Percentiles rank a stretch among this genome's conserved stretches.
Evolutionary conservation across 345 rosid genomes (phyloP).

Genomic region (Adansonia digitata): DNA sequence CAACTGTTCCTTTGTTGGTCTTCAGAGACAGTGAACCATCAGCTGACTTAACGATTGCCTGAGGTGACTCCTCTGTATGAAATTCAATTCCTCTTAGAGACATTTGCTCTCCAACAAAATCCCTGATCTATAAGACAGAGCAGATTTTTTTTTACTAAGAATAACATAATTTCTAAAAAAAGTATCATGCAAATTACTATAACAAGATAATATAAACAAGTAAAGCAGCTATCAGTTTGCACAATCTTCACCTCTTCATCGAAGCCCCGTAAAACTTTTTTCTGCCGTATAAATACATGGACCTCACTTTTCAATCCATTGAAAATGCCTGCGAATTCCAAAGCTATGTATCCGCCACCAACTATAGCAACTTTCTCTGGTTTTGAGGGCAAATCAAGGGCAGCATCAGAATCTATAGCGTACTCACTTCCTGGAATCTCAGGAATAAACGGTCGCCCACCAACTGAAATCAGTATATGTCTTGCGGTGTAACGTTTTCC

Average conservation of each 20-base stretch:
- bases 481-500: slow-evolving; percentile 73
- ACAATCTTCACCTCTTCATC: slow-evolving; percentile 75
- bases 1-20: slow-evolving; percentile 77
- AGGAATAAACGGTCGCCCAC: slow-evolving; percentile 89
- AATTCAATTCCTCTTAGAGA: slow-evolving; percentile 85
- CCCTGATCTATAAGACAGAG: slow-evolving; percentile 57
- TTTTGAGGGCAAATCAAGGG: slow-evolving; percentile 87
- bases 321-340: slow-evolving; percentile 91
- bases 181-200: not conserved
- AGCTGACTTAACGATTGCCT: slow-evolving; percentile 63
- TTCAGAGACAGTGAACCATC: slow-evolving; percentile 81
- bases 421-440: slow-evolving; percentile 83
- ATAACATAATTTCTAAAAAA: not conserved
- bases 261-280: slow-evolving; percentile 86
- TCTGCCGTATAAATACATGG: slow-evolving; percentile 90
- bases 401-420: slow-evolving; percentile 90
- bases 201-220: not conserved
- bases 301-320: slow-evolving; percentile 77
- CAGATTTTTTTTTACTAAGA: not conserved
- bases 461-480: slow-evolving; percentile 75
- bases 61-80: slow-evolving; percentile 86
- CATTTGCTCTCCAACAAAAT: slow-evolving; percentile 88
- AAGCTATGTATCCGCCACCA: slow-evolving; percentile 91
- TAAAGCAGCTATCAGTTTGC: not conserved
- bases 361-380: slow-evolving; percentile 77